Base-by-base conservation (phyloP, 495 filamentous ascomycete species). In the Neurospora tetraspora region DNA sequence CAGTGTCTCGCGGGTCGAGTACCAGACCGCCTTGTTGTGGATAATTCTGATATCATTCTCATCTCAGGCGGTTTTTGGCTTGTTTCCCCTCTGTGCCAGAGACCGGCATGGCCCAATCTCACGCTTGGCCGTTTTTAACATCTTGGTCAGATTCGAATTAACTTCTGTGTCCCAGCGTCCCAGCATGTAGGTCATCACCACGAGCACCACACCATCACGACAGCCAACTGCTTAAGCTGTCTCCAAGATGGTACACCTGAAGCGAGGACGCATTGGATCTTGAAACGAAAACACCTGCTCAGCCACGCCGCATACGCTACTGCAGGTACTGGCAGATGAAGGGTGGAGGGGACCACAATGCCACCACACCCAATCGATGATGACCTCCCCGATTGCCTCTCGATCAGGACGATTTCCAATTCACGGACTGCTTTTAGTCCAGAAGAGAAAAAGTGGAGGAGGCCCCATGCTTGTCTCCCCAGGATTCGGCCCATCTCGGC, bases 251-350 rank as follows among this genome's bases (percentile, higher is more conserved):
- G 37, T 68, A 23, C 43, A 69, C 34, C 42, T 16, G n/a, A 42
- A 39, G 39, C 42, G 37, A 61, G 43, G 61, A 20, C 34, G 72
- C 14, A 45, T 72, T 20, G 40, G 36, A 70, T 73, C 72, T 76
- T 73, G 71, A 76, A 76, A 73, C 20, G 8, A 37, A 69, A 39
- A 69, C 31, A 59, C 43, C 31, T 39, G 72, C 74, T 70, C 74
- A 74, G 74, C 73, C 74, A 76, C 74, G 37, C 16, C 39, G 34
- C 70, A 59, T 40, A 73, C 47, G 74, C 74, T 76, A 76, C 70
- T 71, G 74, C 74, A 76, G 74, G 74, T 71, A 34, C 53, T 8
- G 27, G 14, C 53, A 65, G 4, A 65, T 65, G 14, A 36, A 65
- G 53, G 53, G 7, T 65, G 53, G 53, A 65, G 53, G 47, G 53